phyloP scores from a whole-genome alignment of 139 green algal genomes.

The Chlorella sp. region DNA sequence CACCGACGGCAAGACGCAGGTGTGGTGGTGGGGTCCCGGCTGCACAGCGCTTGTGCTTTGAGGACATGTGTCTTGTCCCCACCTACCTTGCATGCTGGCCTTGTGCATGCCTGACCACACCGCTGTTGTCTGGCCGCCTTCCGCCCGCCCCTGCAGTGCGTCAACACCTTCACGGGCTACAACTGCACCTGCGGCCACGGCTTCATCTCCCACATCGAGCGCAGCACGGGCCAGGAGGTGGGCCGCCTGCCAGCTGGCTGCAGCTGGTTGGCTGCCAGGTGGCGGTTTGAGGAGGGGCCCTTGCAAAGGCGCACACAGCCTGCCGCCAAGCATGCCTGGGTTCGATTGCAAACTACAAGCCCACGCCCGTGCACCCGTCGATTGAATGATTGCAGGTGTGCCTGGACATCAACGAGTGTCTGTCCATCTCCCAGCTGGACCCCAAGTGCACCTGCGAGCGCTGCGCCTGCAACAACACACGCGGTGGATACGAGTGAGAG shows the following conservation, averaged over 20 bases:
- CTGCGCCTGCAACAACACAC: conserved; percentile 80
- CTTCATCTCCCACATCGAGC: conserved; percentile 47
- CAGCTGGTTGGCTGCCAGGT: too few species aligned
- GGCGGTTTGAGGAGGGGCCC: too few species aligned
- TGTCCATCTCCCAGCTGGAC: conserved; percentile 47
- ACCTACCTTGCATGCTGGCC: background rate
- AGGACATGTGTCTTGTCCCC: too few species aligned
- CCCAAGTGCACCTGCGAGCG: conserved; percentile 71
- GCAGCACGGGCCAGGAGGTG: conserved; percentile 44
- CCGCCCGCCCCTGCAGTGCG: conserved; percentile 41
- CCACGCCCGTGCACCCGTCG: too few species aligned
- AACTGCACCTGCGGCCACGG: conserved; percentile 80
- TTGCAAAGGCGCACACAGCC: too few species aligned
- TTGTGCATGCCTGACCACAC: background rate
- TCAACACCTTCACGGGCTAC: conserved; percentile 83
- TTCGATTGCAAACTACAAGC: too few species aligned
- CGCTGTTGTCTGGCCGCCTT: background rate
- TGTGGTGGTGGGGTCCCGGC: background rate
- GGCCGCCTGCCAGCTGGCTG: background rate
- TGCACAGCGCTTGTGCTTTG: background rate
- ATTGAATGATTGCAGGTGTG: conserved; percentile 59
- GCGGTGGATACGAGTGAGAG: conserved; percentile 74
- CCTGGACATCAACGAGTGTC: conserved; percentile 83
- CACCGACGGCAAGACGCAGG: conserved; percentile 61
- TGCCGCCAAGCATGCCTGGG: too few species aligned